Conservation (phyloP, 2,329 filamentous ascomycete genomes). For the Alternaria sp. region DNA sequence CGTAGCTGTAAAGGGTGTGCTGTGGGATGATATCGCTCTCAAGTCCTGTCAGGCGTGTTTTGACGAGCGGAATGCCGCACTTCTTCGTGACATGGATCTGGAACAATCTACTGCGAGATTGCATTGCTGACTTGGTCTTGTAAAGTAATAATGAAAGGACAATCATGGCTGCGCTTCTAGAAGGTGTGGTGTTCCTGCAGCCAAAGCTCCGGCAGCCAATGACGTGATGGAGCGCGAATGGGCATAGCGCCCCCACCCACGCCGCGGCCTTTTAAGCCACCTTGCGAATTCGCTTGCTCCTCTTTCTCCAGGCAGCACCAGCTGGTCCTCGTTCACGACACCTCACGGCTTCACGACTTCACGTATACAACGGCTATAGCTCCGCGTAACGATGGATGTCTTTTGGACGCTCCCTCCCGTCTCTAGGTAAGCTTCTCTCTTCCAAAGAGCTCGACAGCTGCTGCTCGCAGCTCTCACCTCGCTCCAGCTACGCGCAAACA, state of each 20-base stretch:
- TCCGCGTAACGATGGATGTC: conserved; percentile 58
- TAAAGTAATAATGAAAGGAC: background rate
- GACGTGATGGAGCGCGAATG: conserved; percentile 1
- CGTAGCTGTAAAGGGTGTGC: background rate
- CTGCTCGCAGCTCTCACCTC: background rate
- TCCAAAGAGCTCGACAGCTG: background rate
- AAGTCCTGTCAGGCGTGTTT: background rate
- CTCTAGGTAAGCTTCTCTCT: conserved; percentile 62
- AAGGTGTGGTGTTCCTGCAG: background rate
- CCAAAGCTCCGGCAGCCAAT: conserved; percentile 3
- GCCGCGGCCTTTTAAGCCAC: conserved; percentile 22
- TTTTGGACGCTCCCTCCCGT: conserved; percentile 72
- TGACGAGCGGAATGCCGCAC: background rate
- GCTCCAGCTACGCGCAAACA: background rate
- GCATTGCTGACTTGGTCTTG: background rate
- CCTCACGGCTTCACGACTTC: conserved; percentile 1
- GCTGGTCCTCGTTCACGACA: conserved; percentile 40
- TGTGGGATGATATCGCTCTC: background rate
- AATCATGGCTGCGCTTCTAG: background rate
- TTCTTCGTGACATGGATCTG: background rate
- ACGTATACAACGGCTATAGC: conserved; percentile 25
- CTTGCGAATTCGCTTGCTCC: conserved; percentile 22
- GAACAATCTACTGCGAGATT: background rate
- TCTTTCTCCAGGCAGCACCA: conserved; percentile 41
- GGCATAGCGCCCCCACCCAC: conserved; percentile 13